A percentile compares a stretch with the other conserved stretches of the same genome.
Evolutionary conservation across 495 filamentous ascomycete species (phyloP).

Genomic region (Lentithecium fluviatile): DNA sequence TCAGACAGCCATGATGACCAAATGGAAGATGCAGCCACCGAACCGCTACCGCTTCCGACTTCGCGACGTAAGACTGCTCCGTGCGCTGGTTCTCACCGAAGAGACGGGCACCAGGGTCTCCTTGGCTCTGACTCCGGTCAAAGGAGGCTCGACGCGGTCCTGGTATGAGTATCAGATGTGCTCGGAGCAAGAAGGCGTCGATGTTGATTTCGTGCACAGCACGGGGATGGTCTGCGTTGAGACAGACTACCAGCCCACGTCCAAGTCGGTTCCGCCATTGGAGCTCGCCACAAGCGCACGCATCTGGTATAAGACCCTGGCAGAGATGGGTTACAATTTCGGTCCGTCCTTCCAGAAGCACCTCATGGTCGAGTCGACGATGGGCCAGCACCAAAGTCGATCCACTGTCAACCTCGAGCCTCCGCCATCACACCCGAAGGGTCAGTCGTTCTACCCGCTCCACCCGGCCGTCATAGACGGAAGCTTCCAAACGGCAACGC

Average conservation of each 20-base stretch:
- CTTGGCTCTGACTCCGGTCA: not conserved
- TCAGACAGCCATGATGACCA: not conserved
- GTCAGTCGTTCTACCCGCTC: not conserved
- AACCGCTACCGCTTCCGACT: not conserved
- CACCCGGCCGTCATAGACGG: not conserved
- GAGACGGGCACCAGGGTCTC: not conserved
- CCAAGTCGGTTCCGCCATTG: not conserved
- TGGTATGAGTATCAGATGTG: constrained; percentile 6
- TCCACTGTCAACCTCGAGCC: not conserved
- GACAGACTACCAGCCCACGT: too few relatives aligned
- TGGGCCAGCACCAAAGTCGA: not conserved
- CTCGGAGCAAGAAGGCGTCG: not conserved
- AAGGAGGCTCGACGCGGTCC: not conserved
- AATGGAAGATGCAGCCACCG: not conserved
- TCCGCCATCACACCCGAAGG: not conserved
- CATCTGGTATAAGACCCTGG: constrained; percentile 10
- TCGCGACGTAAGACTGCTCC: constrained; percentile 1
- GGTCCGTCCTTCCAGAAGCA: constrained; percentile 2
- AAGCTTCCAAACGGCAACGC: not conserved
- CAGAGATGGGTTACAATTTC: constrained; percentile 1
- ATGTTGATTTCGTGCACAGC: not conserved
- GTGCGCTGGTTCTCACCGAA: constrained; percentile 6
- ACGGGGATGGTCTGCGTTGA: not conserved
- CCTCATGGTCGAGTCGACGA: not conserved
- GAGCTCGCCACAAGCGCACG: not conserved